Evolutionary conservation across 1,139 yeast species (phyloP).

Genomic region (Hansenula lynferdii): DNA sequence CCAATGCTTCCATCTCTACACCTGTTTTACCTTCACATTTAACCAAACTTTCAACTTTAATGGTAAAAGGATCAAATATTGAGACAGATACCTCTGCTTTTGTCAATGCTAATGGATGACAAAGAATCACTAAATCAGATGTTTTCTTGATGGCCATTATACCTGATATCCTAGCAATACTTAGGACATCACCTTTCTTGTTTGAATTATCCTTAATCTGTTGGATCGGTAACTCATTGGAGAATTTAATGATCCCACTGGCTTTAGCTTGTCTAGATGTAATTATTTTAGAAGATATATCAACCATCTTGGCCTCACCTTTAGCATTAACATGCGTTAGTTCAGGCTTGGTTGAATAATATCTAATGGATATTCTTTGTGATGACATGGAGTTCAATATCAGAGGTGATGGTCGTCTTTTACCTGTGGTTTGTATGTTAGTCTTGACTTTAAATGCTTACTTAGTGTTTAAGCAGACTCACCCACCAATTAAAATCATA

Average conservation of each 20-base stretch:
- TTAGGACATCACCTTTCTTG: conserved; percentile 46
- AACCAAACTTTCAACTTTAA: conserved; percentile 31
- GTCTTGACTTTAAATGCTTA: background rate
- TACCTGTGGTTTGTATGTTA: conserved; percentile 1
- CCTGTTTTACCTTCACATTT: conserved; percentile 45
- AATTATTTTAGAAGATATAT: conserved; percentile 30
- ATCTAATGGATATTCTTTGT: conserved; percentile 7
- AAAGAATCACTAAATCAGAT: conserved; percentile 38
- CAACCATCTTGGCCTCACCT: conserved; percentile 47
- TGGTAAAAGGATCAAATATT: conserved; percentile 14
- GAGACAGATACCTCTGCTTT: conserved; percentile 30
- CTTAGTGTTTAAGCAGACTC: conserved; percentile 10
- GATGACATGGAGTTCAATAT: background rate
- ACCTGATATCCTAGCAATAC: conserved; percentile 43
- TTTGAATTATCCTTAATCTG: conserved; percentile 30
- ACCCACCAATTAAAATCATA: conserved; percentile 51
- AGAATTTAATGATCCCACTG: conserved; percentile 33
- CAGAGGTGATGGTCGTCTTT: background rate
- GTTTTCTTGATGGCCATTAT: conserved; percentile 46
- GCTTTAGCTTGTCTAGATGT: conserved; percentile 40
- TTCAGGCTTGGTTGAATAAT: conserved; percentile 9
- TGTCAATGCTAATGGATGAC: conserved; percentile 41
- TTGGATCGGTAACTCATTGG: conserved; percentile 25
- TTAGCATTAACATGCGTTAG: conserved; percentile 36
- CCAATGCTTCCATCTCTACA: conserved; percentile 50